Evolutionary conservation across 2,329 filamentous ascomycete species (phyloP).

Genomic region (Aspergillus ibericus): DNA sequence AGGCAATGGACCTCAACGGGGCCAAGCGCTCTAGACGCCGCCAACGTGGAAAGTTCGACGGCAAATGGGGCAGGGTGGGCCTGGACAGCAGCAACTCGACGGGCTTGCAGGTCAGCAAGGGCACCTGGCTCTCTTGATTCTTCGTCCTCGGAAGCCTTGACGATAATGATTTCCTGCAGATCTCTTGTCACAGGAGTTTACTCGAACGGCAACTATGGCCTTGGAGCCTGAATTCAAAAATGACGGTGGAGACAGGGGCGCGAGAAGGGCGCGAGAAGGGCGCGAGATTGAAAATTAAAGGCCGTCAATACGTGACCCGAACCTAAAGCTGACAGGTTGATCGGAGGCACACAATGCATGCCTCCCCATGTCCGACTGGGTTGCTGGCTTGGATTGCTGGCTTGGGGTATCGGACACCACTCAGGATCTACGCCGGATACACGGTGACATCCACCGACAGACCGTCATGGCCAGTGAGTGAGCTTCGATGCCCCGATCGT

Average conservation of each 20-base stretch:
- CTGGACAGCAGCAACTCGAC: constrained; percentile 3
- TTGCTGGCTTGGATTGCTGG: constrained; percentile 12
- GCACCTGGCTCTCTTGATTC: background rate
- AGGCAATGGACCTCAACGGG: constrained; percentile 20
- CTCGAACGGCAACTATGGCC: background rate
- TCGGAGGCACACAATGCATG: constrained; percentile 14
- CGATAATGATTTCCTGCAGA: background rate
- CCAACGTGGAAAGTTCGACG: constrained; percentile 16
- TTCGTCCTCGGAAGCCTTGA: background rate
- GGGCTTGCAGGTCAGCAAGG: constrained; percentile 6
- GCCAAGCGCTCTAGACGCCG: constrained; percentile 38
- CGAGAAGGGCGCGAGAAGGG: background rate
- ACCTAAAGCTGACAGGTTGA: constrained; percentile 18
- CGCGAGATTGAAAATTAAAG: constrained; percentile 1
- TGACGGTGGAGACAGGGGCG: constrained; percentile 1
- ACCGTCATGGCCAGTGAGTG: constrained; percentile 16
- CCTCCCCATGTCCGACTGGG: constrained; percentile 12
- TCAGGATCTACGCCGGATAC: constrained; percentile 13
- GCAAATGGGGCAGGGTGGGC: constrained; percentile 11
- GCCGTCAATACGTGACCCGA: background rate
- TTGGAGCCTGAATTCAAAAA: background rate
- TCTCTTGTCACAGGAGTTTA: background rate
- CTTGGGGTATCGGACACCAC: constrained; percentile 16
- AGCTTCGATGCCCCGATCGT: constrained; percentile 11
- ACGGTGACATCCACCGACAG: constrained; percentile 19